Evolutionary conservation across 2,329 filamentous ascomycete genomes (phyloP), one percentile per base, ranked within the genome.

Genomic region (Colletotrichum sp.): DNA sequence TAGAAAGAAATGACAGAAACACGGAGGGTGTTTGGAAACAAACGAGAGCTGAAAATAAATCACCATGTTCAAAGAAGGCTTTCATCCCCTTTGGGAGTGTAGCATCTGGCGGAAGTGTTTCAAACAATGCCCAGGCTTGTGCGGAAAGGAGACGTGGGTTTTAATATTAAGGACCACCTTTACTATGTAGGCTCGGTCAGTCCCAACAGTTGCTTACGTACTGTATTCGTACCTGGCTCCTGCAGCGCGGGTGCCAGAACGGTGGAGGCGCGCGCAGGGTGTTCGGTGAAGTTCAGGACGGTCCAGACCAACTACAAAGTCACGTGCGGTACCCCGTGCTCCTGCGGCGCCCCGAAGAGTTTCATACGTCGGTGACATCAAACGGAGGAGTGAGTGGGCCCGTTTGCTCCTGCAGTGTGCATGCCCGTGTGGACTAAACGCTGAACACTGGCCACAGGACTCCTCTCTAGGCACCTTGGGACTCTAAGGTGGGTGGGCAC

Each of bases 351-450:
- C 58, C 13, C 24, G 16, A 61, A 43, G 33, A n/a, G 61, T 73
- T 73, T 69, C 69, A 74, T 74, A 65, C 72, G 72, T 63, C 21
- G 47, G 64, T 68, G 69, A 64, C 63, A 65, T 63, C 69, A 67
- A 68, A 67, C 33, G 24, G 61, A 54, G 63, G 36, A 12, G 16
- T 33, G 33, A 33, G 70, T 72, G 69, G 72, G 69, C 21, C 69
- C 57, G 66, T 72, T 72, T 58, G 72, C 59, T 74, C 43, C 64
- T 57, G n/a, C 51, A 47, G 61, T 31, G 36, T 57, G 29, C 43
- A 54, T 36, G 58, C 33, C 47, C 67, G 24, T 51, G 27, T 29
- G 33, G 51, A 29, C 29, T 18, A 66, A 31, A 61, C 61, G 59
- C 58, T 64, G 63, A 54, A 55, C 54, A 61, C 54, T 43, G 55